These are phyloP conservation scores for Ceratocystiopsis brevicomis DNA, from an alignment of 2,329 filamentous ascomycete species.

Conservation along the genomic window DNA sequence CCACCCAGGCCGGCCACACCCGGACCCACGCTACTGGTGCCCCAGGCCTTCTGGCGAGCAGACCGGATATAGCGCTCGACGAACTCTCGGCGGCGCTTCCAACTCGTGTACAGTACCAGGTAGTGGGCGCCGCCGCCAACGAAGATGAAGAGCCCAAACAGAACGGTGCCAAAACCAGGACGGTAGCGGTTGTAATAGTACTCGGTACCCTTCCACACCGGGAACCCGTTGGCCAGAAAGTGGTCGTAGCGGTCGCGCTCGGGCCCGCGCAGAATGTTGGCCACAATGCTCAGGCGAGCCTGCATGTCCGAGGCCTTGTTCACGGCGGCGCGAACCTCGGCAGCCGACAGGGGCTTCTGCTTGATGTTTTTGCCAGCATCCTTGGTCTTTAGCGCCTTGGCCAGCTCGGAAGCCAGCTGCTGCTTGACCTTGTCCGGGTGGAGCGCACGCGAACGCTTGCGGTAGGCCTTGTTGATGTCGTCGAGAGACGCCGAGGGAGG, in stretches of 20 bases:
- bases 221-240: constrained; percentile 84
- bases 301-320: constrained; percentile 72
- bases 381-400: constrained; percentile 30
- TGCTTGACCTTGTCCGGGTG: constrained; percentile 95
- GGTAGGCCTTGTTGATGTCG: constrained; percentile 85
- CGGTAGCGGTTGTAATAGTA: constrained; percentile 96
- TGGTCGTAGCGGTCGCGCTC: constrained; percentile 81
- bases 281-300: constrained; percentile 65
- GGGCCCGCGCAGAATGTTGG: constrained; percentile 66
- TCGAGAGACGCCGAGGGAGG: constrained; percentile 55
- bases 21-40: constrained; percentile 38
- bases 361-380: constrained; percentile 28
- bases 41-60: constrained; percentile 77
- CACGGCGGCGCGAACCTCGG: constrained; percentile 58
- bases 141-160: constrained; percentile 63
- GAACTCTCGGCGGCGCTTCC: constrained; percentile 80
- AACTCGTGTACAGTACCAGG: constrained; percentile 63
- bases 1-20: neutral
- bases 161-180: constrained; percentile 70
- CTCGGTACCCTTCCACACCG: constrained; percentile 87
- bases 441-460: constrained; percentile 62
- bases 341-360: constrained; percentile 45
- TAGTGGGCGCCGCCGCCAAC: constrained; percentile 80
- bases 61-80: constrained; percentile 82
- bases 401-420: constrained; percentile 53